Conservation (phyloP, 2,329 filamentous ascomycete genomes). For the Huntiella omanensis region DNA sequence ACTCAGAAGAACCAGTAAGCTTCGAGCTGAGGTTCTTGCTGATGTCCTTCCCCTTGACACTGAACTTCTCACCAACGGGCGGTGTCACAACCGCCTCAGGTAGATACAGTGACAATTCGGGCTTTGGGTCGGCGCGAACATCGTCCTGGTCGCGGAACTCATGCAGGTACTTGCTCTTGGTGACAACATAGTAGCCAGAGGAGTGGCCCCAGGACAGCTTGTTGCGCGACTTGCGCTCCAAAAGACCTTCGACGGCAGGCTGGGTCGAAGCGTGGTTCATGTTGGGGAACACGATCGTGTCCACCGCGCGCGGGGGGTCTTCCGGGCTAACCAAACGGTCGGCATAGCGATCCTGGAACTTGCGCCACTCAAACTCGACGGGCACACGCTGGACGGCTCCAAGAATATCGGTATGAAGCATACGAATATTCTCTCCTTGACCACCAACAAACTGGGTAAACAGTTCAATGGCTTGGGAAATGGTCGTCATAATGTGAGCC, state of each 20-base stretch:
- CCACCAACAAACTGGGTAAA: constrained; percentile 66
- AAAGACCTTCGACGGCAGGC: constrained; percentile 66
- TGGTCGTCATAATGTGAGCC: constrained; percentile 59
- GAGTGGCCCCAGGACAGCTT: constrained; percentile 61
- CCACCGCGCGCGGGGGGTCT: constrained; percentile 52
- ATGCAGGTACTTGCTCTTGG: constrained; percentile 73
- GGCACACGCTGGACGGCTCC: constrained; percentile 58
- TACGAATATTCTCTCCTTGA: constrained; percentile 64
- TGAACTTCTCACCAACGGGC: constrained; percentile 67
- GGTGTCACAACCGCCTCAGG: constrained; percentile 68
- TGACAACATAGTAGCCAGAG: constrained; percentile 76
- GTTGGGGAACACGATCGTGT: constrained; percentile 69
- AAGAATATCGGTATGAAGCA: constrained; percentile 71
- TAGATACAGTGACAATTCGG: constrained; percentile 79
- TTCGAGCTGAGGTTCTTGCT: constrained; percentile 65
- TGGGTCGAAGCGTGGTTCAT: constrained; percentile 65
- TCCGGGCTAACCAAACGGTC: constrained; percentile 61
- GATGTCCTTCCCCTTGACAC: constrained; percentile 84
- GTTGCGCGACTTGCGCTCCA: constrained; percentile 82
- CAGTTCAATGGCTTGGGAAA: constrained; percentile 66
- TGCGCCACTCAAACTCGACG: constrained; percentile 77
- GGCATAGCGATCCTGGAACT: constrained; percentile 55
- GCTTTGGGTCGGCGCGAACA: constrained; percentile 49
- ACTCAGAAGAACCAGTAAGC: constrained; percentile 60
- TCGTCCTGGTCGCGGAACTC: constrained; percentile 90